Conservation (phyloP, 257 asterid genomes). For the Ballota nigra region DNA sequence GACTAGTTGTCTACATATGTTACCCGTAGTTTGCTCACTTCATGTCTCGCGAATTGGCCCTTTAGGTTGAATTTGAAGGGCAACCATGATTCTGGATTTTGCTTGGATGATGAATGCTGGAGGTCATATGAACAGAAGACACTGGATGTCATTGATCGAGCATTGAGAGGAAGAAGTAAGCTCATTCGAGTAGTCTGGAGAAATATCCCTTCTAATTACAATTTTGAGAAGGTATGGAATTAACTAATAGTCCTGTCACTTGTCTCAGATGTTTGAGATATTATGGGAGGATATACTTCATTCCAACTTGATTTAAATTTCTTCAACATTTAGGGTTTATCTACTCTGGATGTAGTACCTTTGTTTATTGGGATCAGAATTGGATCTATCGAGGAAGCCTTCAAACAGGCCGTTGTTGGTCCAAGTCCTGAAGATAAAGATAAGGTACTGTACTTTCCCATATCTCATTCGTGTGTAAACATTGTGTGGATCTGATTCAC, state of each 20-base stretch:
- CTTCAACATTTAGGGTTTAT: constrained; percentile 58
- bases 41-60: constrained; percentile 27
- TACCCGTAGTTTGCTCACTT: constrained; percentile 16
- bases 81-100: constrained; percentile 57
- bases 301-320: constrained; percentile 21
- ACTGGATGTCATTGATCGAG: constrained; percentile 57
- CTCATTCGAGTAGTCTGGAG: constrained; percentile 83
- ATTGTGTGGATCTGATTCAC: background rate
- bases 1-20: background rate
- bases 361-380: constrained; percentile 71
- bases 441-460: constrained; percentile 51
- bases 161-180: constrained; percentile 78
- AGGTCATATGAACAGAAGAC: constrained; percentile 87
- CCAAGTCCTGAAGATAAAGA: constrained; percentile 97
- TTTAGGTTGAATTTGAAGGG: constrained; percentile 83
- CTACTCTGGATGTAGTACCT: constrained; percentile 56
- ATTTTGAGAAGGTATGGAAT: constrained; percentile 67
- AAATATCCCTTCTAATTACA: constrained; percentile 51
- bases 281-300: constrained; percentile 13
- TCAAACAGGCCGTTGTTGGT: constrained; percentile 73
- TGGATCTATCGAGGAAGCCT: constrained; percentile 71
- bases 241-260: background rate
- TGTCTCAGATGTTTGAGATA: constrained; percentile 11
- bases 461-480: constrained; percentile 3
- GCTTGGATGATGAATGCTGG: constrained; percentile 96